These are phyloP conservation scores for Cercophora scortea DNA, from an alignment of 495 filamentous ascomycete species.

Conservation along the genomic window DNA sequence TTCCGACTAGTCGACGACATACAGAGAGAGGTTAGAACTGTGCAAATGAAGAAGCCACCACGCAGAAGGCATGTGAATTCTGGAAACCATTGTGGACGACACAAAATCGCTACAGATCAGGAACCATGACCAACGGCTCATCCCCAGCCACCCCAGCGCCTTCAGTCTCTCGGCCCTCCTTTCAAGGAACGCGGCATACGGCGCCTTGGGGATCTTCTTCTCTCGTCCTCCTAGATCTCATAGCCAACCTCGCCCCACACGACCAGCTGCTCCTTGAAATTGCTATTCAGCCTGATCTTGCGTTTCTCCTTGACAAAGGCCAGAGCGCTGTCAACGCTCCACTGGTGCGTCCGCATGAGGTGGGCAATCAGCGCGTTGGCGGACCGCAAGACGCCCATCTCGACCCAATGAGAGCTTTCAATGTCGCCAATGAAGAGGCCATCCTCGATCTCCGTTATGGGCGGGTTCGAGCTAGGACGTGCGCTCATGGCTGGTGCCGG, in stretches of 20 bases:
- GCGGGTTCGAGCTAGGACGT: not conserved
- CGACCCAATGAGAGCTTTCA: not conserved
- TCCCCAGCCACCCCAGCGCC: slow-evolving; percentile 19
- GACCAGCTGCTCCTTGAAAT: slow-evolving; percentile 20
- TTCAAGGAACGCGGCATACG: slow-evolving; percentile 24
- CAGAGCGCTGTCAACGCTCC: slow-evolving; percentile 2
- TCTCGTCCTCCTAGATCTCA: slow-evolving; percentile 28
- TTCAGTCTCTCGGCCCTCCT: slow-evolving; percentile 13
- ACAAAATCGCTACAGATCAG: no score
- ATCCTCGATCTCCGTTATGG: not conserved
- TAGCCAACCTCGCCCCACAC: slow-evolving; percentile 25
- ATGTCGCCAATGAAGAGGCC: not conserved
- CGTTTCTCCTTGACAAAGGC: slow-evolving; percentile 13
- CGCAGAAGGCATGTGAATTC: no score
- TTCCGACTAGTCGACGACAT: no score
- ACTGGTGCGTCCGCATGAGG: slow-evolving; percentile 22
- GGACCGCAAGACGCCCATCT: slow-evolving; percentile 29
- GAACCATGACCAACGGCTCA: slow-evolving; percentile 11
- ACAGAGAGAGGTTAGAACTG: no score
- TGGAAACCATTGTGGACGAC: no score
- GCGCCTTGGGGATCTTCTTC: slow-evolving; percentile 20
- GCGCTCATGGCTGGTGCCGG: no score
- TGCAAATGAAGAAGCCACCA: no score
- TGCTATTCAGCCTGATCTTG: slow-evolving; percentile 16
- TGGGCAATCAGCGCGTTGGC: slow-evolving; percentile 26